Conservation (phyloP, 2,329 filamentous ascomycete species). For the Paraconiothyrium brasiliense region DNA sequence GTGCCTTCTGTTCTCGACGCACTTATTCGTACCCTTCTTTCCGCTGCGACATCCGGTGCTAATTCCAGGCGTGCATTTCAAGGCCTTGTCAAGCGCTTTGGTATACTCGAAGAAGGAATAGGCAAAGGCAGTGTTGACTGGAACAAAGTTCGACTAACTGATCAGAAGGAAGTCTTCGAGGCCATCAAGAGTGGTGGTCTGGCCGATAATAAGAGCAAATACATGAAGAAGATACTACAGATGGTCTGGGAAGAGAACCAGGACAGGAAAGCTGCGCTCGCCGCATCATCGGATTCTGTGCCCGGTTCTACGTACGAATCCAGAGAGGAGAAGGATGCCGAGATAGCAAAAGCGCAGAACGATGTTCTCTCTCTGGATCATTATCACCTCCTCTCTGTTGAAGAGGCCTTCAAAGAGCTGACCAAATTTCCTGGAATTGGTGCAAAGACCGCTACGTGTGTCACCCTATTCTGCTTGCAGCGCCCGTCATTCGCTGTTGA, state of each 20-base stretch:
- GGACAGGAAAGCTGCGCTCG: constrained; percentile 61
- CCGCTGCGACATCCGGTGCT: constrained; percentile 66
- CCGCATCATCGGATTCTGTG: constrained; percentile 42
- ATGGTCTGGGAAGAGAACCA: constrained; percentile 76
- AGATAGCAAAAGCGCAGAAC: constrained; percentile 66
- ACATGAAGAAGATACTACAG: constrained; percentile 78
- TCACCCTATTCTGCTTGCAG: constrained; percentile 71
- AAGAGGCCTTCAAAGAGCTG: constrained; percentile 67
- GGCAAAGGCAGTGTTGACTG: constrained; percentile 79
- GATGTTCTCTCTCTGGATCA: constrained; percentile 72
- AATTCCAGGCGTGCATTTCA: constrained; percentile 74
- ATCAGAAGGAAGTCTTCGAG: constrained; percentile 69
- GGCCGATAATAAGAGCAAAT: constrained; percentile 73
- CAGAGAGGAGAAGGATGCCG: constrained; percentile 63
- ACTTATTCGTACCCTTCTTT: constrained; percentile 69
- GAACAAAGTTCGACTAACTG: constrained; percentile 71
- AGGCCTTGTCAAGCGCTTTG: constrained; percentile 71
- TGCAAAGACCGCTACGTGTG: constrained; percentile 72
- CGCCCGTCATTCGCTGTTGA: constrained; percentile 72
- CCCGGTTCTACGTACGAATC: constrained; percentile 57
- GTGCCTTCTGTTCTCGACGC: constrained; percentile 72
- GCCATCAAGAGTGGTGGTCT: constrained; percentile 77
- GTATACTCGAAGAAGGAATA: constrained; percentile 68
- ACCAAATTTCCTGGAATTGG: constrained; percentile 70
- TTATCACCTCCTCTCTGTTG: constrained; percentile 63